Evolutionary conservation across 139 green algal species (phyloP).

Genomic region (Chlorokybus atmophyticus): DNA sequence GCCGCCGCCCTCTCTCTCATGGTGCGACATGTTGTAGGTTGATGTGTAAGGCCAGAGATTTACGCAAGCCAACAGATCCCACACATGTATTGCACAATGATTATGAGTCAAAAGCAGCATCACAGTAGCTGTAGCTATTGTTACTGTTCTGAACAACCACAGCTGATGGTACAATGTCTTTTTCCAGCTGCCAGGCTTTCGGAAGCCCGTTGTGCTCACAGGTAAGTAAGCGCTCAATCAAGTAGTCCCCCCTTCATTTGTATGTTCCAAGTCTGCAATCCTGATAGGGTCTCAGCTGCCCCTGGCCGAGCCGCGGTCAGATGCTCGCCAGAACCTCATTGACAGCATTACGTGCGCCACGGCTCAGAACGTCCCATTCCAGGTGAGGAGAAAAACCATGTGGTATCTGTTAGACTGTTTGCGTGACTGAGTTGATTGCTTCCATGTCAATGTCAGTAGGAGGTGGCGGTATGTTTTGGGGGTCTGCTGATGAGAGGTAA

Average conservation of each 20-base stretch:
- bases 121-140: too few relatives aligned
- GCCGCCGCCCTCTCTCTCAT: constrained; percentile 73
- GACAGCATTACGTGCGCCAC: constrained; percentile 55
- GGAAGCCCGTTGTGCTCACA: constrained; percentile 55
- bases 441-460: constrained; percentile 29
- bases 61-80: too few relatives aligned
- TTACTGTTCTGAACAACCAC: background rate
- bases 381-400: too few relatives aligned
- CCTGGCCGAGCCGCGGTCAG: constrained; percentile 56
- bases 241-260: background rate
- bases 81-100: too few relatives aligned
- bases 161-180: background rate
- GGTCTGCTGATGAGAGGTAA: constrained; percentile 78
- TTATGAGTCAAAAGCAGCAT: too few relatives aligned
- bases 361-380: background rate
- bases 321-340: constrained; percentile 82
- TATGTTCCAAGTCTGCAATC: background rate
- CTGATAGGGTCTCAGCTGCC: constrained; percentile 61
- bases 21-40: constrained; percentile 4
- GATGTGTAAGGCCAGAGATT: background rate
- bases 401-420: too few relatives aligned
- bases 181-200: constrained; percentile 7
- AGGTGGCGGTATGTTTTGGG: constrained; percentile 83
- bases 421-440: too few relatives aligned
- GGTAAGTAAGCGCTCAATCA: background rate